A percentile compares a stretch with the other conserved stretches of the same genome.
Conservation (phyloP, 495 filamentous ascomycete species). For the Penicilliopsis zonata region DNA sequence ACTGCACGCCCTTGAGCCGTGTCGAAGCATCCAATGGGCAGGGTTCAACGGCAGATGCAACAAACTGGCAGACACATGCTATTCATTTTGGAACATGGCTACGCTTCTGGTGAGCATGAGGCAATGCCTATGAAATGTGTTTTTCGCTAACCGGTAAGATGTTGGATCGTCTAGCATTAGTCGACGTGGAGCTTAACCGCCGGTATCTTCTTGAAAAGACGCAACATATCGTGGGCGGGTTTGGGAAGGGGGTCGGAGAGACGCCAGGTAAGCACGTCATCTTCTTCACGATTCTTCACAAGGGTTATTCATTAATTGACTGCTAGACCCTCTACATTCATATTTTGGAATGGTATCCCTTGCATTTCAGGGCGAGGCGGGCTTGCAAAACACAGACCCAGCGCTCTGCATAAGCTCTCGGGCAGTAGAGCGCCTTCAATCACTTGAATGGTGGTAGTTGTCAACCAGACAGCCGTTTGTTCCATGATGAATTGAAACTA, state of each 20-base stretch:
- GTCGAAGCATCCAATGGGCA: conserved; percentile 29
- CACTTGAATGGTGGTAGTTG: conserved; percentile 27
- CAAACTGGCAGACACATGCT: conserved; percentile 87
- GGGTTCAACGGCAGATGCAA: conserved; percentile 85
- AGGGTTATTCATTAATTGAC: conserved; percentile 3
- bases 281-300: not conserved
- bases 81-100: conserved; percentile 79
- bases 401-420: conserved; percentile 51
- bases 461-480: too few species aligned
- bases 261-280: conserved; percentile 44
- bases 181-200: conserved; percentile 48
- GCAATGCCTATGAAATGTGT: not conserved
- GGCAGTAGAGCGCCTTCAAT: conserved; percentile 28
- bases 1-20: conserved; percentile 22
- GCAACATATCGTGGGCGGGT: conserved; percentile 86
- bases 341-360: conserved; percentile 79
- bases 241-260: conserved; percentile 70
- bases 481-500: too few species aligned
- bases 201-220: conserved; percentile 76
- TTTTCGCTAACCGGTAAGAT: conserved; percentile 33
- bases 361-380: conserved; percentile 49
- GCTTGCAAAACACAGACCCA: conserved; percentile 53
- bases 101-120: conserved; percentile 44
- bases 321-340: conserved; percentile 70
- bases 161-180: conserved; percentile 47